Conservation (phyloP, 805 yeast genomes). For the Candida piceae region DNA sequence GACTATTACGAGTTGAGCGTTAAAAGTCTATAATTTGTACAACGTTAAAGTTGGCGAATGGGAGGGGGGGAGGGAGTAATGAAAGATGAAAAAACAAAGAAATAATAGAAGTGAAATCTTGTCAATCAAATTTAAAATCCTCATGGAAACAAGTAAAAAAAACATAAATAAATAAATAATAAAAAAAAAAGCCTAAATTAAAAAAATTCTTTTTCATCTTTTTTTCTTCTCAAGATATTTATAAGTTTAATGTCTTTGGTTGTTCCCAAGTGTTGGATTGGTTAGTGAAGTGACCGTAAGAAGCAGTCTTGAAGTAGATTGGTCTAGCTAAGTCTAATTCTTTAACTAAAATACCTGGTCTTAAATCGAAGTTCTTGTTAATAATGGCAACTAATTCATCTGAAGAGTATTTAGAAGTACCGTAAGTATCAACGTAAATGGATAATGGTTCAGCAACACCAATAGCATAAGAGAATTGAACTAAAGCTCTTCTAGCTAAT, state of each 20-base stretch:
- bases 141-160: too few species aligned
- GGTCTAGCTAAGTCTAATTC: slow-evolving; percentile 98
- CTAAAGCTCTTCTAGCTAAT: slow-evolving; percentile 94
- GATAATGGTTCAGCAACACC: slow-evolving; percentile 99
- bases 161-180: neutral
- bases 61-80: too few species aligned
- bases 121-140: too few species aligned
- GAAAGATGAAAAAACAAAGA: neutral
- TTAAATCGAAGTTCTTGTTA: slow-evolving; percentile 91
- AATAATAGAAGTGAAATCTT: too few species aligned
- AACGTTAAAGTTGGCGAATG: too few species aligned
- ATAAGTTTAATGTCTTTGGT: slow-evolving; percentile 73
- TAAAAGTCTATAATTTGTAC: slow-evolving; percentile 5
- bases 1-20: slow-evolving; percentile 29
- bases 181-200: neutral
- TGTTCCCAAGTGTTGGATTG: slow-evolving; percentile 98
- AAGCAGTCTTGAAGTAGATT: slow-evolving; percentile 97
- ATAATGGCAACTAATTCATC: slow-evolving; percentile 88
- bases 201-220: neutral
- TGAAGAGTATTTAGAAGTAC: slow-evolving; percentile 88
- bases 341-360: slow-evolving; percentile 98
- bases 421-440: slow-evolving; percentile 95
- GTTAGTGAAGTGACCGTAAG: slow-evolving; percentile 99
- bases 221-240: slow-evolving; percentile 21
- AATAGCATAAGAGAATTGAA: slow-evolving; percentile 98